Evolutionary conservation across 192 early-diverging fungal species (phyloP).

Genomic region (Entrophospora sp.): DNA sequence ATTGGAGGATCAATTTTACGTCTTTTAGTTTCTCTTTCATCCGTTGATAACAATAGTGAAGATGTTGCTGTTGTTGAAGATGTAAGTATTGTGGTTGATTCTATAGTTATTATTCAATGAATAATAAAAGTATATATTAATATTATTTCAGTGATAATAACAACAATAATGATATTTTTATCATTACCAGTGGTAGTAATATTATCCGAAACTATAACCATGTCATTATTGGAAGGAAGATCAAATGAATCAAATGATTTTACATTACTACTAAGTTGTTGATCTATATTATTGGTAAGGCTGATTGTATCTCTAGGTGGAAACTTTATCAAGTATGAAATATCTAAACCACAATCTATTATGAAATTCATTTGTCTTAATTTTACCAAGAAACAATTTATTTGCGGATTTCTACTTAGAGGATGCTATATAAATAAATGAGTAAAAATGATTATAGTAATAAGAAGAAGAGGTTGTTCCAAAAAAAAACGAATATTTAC

Average conservation of each 20-base stretch:
- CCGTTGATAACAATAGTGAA: too few relatives aligned
- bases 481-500: too few relatives aligned
- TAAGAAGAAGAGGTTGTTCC: too few relatives aligned
- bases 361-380: slow-evolving; percentile 33
- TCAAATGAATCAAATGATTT: too few relatives aligned
- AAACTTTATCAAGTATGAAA: slow-evolving; percentile 4
- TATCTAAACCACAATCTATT: slow-evolving; percentile 33
- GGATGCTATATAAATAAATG: background rate
- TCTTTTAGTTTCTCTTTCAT: slow-evolving; percentile 7
- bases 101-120: too few relatives aligned
- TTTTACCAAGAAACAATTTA: slow-evolving; percentile 33
- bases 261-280: too few relatives aligned
- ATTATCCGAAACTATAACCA: slow-evolving; percentile 2
- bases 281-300: background rate
- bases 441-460: too few relatives aligned
- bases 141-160: background rate
- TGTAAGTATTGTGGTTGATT: too few relatives aligned
- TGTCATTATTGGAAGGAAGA: too few relatives aligned
- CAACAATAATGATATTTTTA: background rate
- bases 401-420: slow-evolving; percentile 4
- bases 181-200: background rate
- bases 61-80: too few relatives aligned
- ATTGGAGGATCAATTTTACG: background rate
- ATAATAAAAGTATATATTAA: too few relatives aligned
- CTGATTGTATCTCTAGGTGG: background rate